A percentile compares a stretch with the other conserved stretches of the same genome.
Evolutionary conservation across 2,329 filamentous ascomycete genomes (phyloP).

Genomic region (Thermochaetoides dissita): DNA sequence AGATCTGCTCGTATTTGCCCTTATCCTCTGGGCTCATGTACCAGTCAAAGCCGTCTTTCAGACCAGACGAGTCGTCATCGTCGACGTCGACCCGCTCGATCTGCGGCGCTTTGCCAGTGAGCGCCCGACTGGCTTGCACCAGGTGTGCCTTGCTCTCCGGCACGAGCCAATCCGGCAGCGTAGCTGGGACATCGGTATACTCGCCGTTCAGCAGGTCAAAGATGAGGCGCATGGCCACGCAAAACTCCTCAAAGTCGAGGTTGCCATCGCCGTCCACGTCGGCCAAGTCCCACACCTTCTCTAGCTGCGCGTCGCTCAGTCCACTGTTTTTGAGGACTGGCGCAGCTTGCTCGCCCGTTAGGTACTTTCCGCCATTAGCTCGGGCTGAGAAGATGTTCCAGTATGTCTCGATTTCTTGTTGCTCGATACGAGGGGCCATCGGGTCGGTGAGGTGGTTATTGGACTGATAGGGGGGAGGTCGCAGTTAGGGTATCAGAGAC

Average conservation of each 20-base stretch:
- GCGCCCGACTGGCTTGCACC: constrained; percentile 66
- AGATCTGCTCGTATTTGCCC: constrained; percentile 92
- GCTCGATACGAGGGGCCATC: constrained; percentile 41
- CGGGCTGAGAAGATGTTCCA: constrained; percentile 50
- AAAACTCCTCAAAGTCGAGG: constrained; percentile 98
- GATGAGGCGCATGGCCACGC: constrained; percentile 94
- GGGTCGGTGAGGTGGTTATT: not conserved
- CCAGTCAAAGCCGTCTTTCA: constrained; percentile 98
- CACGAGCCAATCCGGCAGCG: constrained; percentile 88
- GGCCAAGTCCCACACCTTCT: constrained; percentile 90
- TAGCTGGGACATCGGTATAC: constrained; percentile 72
- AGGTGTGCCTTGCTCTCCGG: constrained; percentile 89
- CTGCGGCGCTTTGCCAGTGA: constrained; percentile 64
- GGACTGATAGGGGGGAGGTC: not conserved
- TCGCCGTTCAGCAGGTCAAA: constrained; percentile 96
- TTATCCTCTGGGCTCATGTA: constrained; percentile 94
- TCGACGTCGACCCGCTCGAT: constrained; percentile 72
- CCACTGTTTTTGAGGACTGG: constrained; percentile 51
- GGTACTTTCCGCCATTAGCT: constrained; percentile 44
- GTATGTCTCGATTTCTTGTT: constrained; percentile 50
- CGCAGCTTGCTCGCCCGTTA: constrained; percentile 48
- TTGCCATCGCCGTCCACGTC: constrained; percentile 97
- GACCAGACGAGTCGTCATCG: constrained; percentile 64
- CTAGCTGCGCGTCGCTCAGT: constrained; percentile 62
- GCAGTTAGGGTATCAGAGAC: not conserved